Conservation (phyloP, 2,329 filamentous ascomycete genomes). For the Pezicula carpinea region DNA sequence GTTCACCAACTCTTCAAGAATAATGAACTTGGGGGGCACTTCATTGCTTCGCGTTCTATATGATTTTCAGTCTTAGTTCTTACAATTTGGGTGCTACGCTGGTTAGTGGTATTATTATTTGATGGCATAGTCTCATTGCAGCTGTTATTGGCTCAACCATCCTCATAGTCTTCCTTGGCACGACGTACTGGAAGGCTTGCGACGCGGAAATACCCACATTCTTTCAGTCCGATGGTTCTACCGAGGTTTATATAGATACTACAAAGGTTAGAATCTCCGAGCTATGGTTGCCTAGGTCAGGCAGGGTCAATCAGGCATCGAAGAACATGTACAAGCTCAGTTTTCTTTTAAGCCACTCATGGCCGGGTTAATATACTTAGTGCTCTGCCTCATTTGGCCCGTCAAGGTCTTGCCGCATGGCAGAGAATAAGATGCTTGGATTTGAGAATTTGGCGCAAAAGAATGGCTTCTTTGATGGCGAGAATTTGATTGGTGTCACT, state of each 20-base stretch:
- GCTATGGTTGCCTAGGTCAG: slow-evolving; percentile 10
- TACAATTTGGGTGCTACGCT: slow-evolving; percentile 28
- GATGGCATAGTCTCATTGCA: slow-evolving; percentile 30
- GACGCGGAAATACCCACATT: not conserved
- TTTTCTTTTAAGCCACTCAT: slow-evolving; percentile 29
- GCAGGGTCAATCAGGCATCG: slow-evolving; percentile 27
- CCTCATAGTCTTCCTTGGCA: slow-evolving; percentile 35
- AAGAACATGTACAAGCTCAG: slow-evolving; percentile 33
- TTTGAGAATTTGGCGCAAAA: slow-evolving; percentile 16
- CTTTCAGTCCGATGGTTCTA: not conserved
- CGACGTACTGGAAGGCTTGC: slow-evolving; percentile 28
- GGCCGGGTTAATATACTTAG: slow-evolving; percentile 25
- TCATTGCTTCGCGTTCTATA: slow-evolving; percentile 30
- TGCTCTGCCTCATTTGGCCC: slow-evolving; percentile 20
- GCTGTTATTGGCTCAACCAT: slow-evolving; percentile 27
- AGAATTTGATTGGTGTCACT: slow-evolving; percentile 19
- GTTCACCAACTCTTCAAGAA: slow-evolving; percentile 2
- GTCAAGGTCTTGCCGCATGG: slow-evolving; percentile 10
- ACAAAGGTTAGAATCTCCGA: slow-evolving; percentile 2
- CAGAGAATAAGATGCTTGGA: not conserved
- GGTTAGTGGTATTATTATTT: slow-evolving; percentile 28
- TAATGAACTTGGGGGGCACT: slow-evolving; percentile 20
- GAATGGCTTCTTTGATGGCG: slow-evolving; percentile 27
- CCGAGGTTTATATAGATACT: not conserved
- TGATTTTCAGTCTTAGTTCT: slow-evolving; percentile 30